Evolutionary conservation across 2,329 filamentous ascomycete genomes (phyloP), one percentile per base, ranked within the genome.

Genomic region (Pseudogymnoascus sp.): DNA sequence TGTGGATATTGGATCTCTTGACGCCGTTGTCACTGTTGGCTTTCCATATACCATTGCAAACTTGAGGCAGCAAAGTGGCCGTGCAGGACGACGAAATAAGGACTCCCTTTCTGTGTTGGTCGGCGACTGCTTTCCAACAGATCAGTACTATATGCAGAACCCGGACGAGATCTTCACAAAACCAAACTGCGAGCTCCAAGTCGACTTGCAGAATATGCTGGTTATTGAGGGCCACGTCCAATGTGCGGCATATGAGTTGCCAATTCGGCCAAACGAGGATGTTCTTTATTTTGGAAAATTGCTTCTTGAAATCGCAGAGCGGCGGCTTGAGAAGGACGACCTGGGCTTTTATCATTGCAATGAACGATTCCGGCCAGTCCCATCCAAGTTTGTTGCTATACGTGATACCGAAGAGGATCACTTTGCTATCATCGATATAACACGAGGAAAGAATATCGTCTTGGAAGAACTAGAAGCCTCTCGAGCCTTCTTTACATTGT

Each of bases 11-110:
- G 94, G 94, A 14, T 90, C 88, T 1, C 78, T 99, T 7, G 94
- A 99, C 73, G 94, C 92, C 60, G 94, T 99, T 11, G 81, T 99
- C 63, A 96, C 90, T 0, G 89, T 95, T 70, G 93, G 93, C 0
- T 99, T 99, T 65, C 94, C 94, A 0, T 97, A 96, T 69, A 95
- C 91, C 0, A 96, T 99, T 63, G 88, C 94, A 35, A 97, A 97
- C 70, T 78, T 97, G 53, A 84, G 94, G 8, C 94, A 99, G 72
- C 94, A 99, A 73, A 96, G 91, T 68, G 94, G 94, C 12, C 85
- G 94, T 68, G 94, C 94, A 18, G 94, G 94, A 11, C 84, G 94
- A 62, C 82, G 93, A 63, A 97, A 97, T 71, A 95, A 90, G 70
- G 94, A 99, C 72, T 96, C 92, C 0, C 78, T 99, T 2, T 95